Evolutionary conservation across 305 asterid species (phyloP), one percentile per base, ranked within the genome.

Genomic region (Fraxinus sp.): DNA sequence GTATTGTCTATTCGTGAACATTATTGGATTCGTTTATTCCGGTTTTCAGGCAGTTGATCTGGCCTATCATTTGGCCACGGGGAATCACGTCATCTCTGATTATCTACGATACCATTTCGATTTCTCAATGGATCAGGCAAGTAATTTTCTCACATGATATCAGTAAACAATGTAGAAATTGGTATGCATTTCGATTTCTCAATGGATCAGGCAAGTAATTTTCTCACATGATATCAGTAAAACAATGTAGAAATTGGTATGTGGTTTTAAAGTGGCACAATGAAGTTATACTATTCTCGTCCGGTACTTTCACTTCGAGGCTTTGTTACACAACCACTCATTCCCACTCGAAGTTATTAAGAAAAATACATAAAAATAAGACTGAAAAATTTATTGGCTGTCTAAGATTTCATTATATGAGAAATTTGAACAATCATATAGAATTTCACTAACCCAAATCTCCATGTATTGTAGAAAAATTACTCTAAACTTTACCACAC

Each of bases 101-200:
- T 89, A 80, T 81, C 89, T 90, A 5, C 92, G 93, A 16, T 75
- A 84, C 90, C 91, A 85, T 83, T 90, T 93, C 41, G 89, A 89
- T 83, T 95, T 95, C 81, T 83, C 91, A 13, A 83, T 89, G 88
- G 98, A 95, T 87, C 98, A 95, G 98, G 98, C 87, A 86, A 95
- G 93, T 89, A 24, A 71, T 78, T 30, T 3, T 2, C 39, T 49
- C 64, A 32, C 26, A 30, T 70, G 7, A 5, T 13, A 13, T 46
- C 18, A 13, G 57, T 41, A 37, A 33, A 33, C 36, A 33, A 33
- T 33, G 36, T 33, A 33, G 36, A 33, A 33, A 33, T 33, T 33
- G 30, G 30, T 28, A 28, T 28, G 30, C 30, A 28, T 28, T 28
- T 28, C 30, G 30, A 28, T 28, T 28, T 28, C 30, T 28, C 30